These are phyloP conservation scores for Ostreobium quekettii DNA, from an alignment of 139 green algal genomes.

Conservation along the genomic window DNA sequence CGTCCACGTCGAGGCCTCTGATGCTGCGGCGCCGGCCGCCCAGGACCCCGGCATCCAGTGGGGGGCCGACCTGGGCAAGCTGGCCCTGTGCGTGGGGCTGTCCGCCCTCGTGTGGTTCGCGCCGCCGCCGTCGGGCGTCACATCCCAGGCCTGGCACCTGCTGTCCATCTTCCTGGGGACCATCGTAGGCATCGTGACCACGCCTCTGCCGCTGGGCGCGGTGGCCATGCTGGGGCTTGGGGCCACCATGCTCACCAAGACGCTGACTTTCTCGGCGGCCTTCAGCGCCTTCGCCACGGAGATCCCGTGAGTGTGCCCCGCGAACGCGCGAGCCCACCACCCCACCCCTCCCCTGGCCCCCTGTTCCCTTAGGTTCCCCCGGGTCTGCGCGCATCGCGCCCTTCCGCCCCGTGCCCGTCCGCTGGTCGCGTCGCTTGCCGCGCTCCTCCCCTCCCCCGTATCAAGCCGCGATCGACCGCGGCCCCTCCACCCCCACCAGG, in stretches of 20 bases:
- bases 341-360: no score
- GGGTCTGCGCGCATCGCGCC: no score
- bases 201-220: slow-evolving; percentile 89
- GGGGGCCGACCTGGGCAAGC: slow-evolving; percentile 56
- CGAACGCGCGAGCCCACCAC: no score
- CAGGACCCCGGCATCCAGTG: slow-evolving; percentile 15
- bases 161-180: slow-evolving; percentile 80
- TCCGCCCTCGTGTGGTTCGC: slow-evolving; percentile 67
- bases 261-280: slow-evolving; percentile 88
- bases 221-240: slow-evolving; percentile 95
- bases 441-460: no score
- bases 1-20: not conserved
- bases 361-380: no score
- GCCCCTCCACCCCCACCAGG: no score
- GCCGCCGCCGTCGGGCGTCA: slow-evolving; percentile 72
- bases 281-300: slow-evolving; percentile 94
- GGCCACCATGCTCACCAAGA: slow-evolving; percentile 85
- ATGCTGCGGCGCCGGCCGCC: not conserved
- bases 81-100: slow-evolving; percentile 73
- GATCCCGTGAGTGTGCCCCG: slow-evolving; percentile 83
- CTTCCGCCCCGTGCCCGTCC: no score
- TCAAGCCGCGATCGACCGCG: no score
- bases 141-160: slow-evolving; percentile 66
- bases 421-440: no score
- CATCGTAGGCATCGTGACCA: slow-evolving; percentile 92